Evolutionary conservation across 331 rosid genomes (phyloP), one percentile per base, ranked within the genome.

Genomic region (Malus hybrid): DNA sequence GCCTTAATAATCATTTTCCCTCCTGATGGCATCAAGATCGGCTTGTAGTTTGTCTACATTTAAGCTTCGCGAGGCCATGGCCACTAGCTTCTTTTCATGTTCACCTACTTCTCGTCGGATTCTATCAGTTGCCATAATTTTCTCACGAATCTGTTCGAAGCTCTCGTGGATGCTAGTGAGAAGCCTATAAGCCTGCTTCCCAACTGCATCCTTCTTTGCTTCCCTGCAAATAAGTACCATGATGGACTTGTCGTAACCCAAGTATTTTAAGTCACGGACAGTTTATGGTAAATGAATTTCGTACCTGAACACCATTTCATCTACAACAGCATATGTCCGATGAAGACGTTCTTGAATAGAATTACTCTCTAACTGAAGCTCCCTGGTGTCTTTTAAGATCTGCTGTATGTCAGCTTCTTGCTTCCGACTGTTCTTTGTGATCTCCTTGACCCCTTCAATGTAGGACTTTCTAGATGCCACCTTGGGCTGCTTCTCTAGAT

Each of bases 241-340:
- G 28, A 71, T 71, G 18, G 39, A 57, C 22, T 11, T 4, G 8
- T 70, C 22, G 6, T 20, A 18, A 24, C 24, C 24, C 24, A 24
- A 24, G 24, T 24, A 1, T 63, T 10, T 56, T 34, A 50, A 24
- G 64, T 20, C 52, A n/a, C 48, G 3, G 22, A 33, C 32, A 10
- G 6, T n/a, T 66, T 56, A 26, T 39, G 32, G 67, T 1, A 7
- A 53, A 58, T 6, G 56, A 20, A 60, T 67, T 66, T 6, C 66
- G 67, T 87, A 92, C 97, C 99, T 92, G 79, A 92, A 90, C 36
- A 92, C 85, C 44, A 90, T 86, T 82, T 94, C 97, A 71, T 88
- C 97, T 1, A 88, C 93, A 30, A 94, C 87, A 52, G 95, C 88
- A 69, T 90, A 85, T 0, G 95, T 90, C 28, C 97, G 85, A 66